Conservation (phyloP, 768 basidiomycete species). For the Boletus vermiculosoides region DNA sequence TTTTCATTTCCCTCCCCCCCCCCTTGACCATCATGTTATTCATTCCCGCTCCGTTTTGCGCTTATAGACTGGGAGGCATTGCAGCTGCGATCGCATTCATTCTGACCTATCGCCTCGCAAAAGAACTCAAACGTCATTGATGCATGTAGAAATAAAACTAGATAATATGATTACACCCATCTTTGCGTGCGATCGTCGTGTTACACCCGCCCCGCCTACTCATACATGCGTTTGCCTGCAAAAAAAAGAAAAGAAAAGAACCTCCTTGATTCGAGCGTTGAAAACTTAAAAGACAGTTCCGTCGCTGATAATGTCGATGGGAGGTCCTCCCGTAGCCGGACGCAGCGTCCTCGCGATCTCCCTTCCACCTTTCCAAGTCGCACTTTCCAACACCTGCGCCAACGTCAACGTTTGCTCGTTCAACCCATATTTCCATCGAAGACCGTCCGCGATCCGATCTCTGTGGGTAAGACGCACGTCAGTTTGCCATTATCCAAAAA, state of each 20-base stretch:
- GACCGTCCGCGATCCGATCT: slow-evolving; percentile 72
- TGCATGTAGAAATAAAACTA: background rate
- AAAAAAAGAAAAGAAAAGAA: slow-evolving; percentile 47
- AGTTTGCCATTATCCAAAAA: no score
- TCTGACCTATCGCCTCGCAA: slow-evolving; percentile 53
- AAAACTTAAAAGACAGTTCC: slow-evolving; percentile 78
- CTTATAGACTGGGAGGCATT: slow-evolving; percentile 53
- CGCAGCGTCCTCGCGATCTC: slow-evolving; percentile 84
- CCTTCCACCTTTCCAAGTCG: slow-evolving; percentile 96
- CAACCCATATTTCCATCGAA: slow-evolving; percentile 59
- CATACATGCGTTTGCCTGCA: background rate
- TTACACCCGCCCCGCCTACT: background rate
- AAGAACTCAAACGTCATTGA: slow-evolving; percentile 43
- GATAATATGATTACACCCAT: background rate
- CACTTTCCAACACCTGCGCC: slow-evolving; percentile 89
- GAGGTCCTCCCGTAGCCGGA: slow-evolving; percentile 74
- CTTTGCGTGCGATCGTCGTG: background rate
- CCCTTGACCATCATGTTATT: background rate
- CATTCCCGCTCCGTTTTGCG: background rate
- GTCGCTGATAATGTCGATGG: slow-evolving; percentile 83
- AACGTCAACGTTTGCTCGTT: slow-evolving; percentile 57
- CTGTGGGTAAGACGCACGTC: no score
- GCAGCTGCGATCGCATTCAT: slow-evolving; percentile 54
- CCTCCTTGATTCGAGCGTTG: background rate
- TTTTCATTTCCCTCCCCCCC: background rate